Evolutionary conservation across 2,329 filamentous ascomycete species (phyloP).

Genomic region (Leptographium lundbergii): DNA sequence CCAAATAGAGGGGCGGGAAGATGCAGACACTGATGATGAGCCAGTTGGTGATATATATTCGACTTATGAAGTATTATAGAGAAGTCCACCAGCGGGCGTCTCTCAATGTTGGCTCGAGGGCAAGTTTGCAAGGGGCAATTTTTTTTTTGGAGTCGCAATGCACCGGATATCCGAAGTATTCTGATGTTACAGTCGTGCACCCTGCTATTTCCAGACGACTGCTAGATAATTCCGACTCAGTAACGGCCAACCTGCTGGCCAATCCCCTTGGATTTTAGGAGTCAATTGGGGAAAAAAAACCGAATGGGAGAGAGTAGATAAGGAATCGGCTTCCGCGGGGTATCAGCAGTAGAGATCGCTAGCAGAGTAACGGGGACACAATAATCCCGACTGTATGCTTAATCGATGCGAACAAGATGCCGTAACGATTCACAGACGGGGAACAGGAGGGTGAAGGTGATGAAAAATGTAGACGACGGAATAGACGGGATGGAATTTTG

Average conservation of each 20-base stretch:
- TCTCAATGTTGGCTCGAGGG: too few species aligned
- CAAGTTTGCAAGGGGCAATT: too few species aligned
- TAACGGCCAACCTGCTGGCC: neutral
- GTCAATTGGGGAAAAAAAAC: neutral
- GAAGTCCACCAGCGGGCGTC: too few species aligned
- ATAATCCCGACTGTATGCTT: neutral
- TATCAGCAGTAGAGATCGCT: neutral
- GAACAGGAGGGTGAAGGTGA: neutral
- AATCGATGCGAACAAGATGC: neutral
- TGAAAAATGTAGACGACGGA: neutral
- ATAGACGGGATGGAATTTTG: constrained; percentile 1
- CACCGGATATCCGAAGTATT: too few species aligned
- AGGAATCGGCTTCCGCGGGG: neutral
- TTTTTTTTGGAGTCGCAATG: too few species aligned
- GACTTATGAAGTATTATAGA: neutral
- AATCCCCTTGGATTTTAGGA: neutral
- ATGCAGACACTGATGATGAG: neutral
- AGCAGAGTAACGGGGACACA: too few species aligned
- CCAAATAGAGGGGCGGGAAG: neutral
- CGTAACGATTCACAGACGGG: neutral
- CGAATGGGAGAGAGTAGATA: neutral
- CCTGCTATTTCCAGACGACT: too few species aligned
- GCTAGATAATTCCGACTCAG: too few species aligned
- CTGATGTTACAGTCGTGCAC: too few species aligned
- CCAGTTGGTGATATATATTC: neutral